These are phyloP conservation scores for Hyaloscypha variabilis DNA, from an alignment of 495 filamentous ascomycete species.

Conservation along the genomic window DNA sequence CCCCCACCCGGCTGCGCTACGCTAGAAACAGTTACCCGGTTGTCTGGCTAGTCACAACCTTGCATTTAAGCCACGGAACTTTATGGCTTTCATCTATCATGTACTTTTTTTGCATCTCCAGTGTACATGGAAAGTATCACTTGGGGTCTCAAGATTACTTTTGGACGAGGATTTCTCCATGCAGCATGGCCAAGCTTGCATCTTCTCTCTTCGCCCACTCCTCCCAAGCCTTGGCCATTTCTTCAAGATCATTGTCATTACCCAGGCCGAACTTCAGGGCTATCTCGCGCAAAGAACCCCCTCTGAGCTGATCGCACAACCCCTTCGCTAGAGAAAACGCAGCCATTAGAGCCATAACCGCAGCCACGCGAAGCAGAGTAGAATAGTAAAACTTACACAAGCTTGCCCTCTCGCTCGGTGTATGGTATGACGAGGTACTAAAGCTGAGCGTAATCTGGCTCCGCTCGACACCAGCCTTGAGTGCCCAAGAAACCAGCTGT, in stretches of 20 bases:
- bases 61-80: slow-evolving; percentile 9
- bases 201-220: slow-evolving; percentile 42
- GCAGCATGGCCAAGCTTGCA: slow-evolving; percentile 39
- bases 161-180: slow-evolving; percentile 45
- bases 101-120: slow-evolving; percentile 21
- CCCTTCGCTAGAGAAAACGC: slow-evolving; percentile 33
- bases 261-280: slow-evolving; percentile 38
- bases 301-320: slow-evolving; percentile 35
- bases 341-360: slow-evolving; percentile 19
- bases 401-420: slow-evolving; percentile 37
- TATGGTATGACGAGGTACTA: slow-evolving; percentile 41
- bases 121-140: slow-evolving; percentile 21
- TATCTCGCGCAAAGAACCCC: slow-evolving; percentile 35
- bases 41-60: background rate
- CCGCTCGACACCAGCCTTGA: slow-evolving; percentile 42
- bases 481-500: slow-evolving; percentile 44
- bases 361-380: slow-evolving; percentile 17
- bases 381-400: slow-evolving; percentile 40
- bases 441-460: slow-evolving; percentile 39
- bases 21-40: too few relatives aligned
- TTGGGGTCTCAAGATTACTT: slow-evolving; percentile 33
- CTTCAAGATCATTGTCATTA: slow-evolving; percentile 40
- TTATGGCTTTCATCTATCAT: slow-evolving; percentile 21
- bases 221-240: slow-evolving; percentile 46
- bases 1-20: too few relatives aligned